Percentiles rank a stretch among this genome's conserved stretches.
Conservation (phyloP, 805 yeast genomes). For the Ogataea trehaloabstinens region DNA sequence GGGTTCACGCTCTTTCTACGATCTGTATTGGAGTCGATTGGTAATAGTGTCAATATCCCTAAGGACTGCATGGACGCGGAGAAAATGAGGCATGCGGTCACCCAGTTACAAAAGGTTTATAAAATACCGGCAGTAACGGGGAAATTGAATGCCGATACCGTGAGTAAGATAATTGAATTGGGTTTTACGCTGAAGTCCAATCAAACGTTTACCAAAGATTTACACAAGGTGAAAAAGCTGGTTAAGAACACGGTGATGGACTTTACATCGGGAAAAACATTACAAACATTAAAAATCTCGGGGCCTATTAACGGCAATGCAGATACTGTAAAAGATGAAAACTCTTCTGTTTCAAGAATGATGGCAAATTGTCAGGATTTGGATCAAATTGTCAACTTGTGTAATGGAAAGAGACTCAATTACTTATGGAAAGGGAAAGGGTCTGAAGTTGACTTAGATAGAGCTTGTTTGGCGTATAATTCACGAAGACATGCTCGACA, state of each 20-base stretch:
- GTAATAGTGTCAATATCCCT: conserved; percentile 57
- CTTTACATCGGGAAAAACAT: conserved; percentile 35
- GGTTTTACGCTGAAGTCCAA: conserved; percentile 30
- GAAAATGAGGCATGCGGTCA: conserved; percentile 62
- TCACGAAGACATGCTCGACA: conserved; percentile 7
- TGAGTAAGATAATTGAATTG: conserved; percentile 22
- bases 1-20: conserved; percentile 73
- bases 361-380: conserved; percentile 25
- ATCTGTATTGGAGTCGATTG: conserved; percentile 57
- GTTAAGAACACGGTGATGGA: conserved; percentile 37
- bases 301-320: conserved; percentile 20
- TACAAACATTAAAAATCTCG: conserved; percentile 27
- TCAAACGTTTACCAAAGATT: conserved; percentile 34
- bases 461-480: conserved; percentile 18
- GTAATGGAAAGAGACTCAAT: conserved; percentile 32
- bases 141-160: conserved; percentile 24
- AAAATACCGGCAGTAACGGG: conserved; percentile 14
- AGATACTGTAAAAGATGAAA: conserved; percentile 14
- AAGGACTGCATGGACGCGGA: conserved; percentile 84
- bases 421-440: conserved; percentile 55
- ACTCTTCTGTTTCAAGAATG: conserved; percentile 13
- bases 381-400: conserved; percentile 24
- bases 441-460: conserved; percentile 32
- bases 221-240: conserved; percentile 33
- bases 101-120: conserved; percentile 65